A percentile compares a stretch with the other conserved stretches of the same genome.
These are phyloP conservation scores for Citrus medica DNA, from an alignment of 345 rosid genomes.

Conservation along the genomic window DNA sequence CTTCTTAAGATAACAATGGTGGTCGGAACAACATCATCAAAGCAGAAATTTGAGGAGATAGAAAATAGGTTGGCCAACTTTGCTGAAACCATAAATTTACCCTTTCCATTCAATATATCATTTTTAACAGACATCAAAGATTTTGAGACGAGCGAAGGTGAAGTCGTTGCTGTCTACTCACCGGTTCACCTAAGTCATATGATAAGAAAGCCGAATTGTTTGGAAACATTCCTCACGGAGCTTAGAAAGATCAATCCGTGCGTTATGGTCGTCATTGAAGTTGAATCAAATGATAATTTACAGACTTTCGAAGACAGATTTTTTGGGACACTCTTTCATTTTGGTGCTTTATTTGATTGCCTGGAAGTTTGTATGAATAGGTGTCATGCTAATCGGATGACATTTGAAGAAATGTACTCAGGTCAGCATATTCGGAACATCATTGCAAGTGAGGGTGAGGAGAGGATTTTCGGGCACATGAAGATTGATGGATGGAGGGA, in stretches of 20 bases:
- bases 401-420: not conserved
- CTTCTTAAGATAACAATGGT: slow-evolving; percentile 9
- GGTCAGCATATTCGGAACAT: slow-evolving; percentile 9
- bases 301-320: slow-evolving; percentile 24
- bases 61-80: slow-evolving; percentile 2
- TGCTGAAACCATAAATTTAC: slow-evolving; percentile 13
- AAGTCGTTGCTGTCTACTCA: not conserved
- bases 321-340: slow-evolving; percentile 17
- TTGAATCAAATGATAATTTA: slow-evolving; percentile 24
- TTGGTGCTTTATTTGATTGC: slow-evolving; percentile 30
- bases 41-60: not conserved
- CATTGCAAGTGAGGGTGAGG: slow-evolving; percentile 16
- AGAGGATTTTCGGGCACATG: slow-evolving; percentile 8
- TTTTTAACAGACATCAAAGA: slow-evolving; percentile 1
- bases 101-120: not conserved
- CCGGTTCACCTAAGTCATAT: not conserved
- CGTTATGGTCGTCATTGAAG: slow-evolving; percentile 21
- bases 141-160: slow-evolving; percentile 6
- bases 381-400: not conserved
- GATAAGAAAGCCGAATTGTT: not conserved
- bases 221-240: slow-evolving; percentile 22
- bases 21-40: not conserved
- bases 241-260: slow-evolving; percentile 24
- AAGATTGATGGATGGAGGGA: slow-evolving; percentile 22
- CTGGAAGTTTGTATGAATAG: slow-evolving; percentile 13